These are phyloP conservation scores for Liquidambar formosana DNA, from an alignment of 164 flowering plant species.

Conservation along the genomic window DNA sequence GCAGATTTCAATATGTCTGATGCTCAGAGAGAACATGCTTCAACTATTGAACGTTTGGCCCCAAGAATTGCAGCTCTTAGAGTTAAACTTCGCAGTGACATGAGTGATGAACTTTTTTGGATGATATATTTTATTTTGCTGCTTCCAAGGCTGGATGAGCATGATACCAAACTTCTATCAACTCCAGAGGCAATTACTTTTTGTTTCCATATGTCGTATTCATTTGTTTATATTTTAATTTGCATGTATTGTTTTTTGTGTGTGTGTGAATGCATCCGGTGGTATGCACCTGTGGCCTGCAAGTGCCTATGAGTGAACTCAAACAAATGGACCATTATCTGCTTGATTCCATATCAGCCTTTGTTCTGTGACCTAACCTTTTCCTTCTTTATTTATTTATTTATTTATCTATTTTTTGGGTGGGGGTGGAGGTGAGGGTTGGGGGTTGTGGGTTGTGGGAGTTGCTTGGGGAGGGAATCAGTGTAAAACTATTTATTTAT, in stretches of 20 bases:
- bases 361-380: no score
- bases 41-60: slow-evolving; percentile 40
- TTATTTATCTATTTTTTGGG: no score
- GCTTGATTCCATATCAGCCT: no score
- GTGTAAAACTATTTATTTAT: no score
- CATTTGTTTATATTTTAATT: neutral
- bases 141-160: slow-evolving; percentile 54
- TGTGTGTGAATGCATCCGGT: no score
- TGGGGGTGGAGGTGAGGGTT: no score
- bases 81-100: slow-evolving; percentile 29
- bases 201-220: slow-evolving; percentile 2
- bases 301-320: no score
- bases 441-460: no score
- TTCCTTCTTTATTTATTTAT: no score
- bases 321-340: no score
- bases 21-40: slow-evolving; percentile 59
- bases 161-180: slow-evolving; percentile 47
- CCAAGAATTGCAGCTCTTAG: slow-evolving; percentile 52
- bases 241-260: neutral
- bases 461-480: no score
- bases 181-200: slow-evolving; percentile 49
- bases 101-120: slow-evolving; percentile 60
- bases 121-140: slow-evolving; percentile 64
- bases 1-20: slow-evolving; percentile 64
- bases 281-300: no score